Evolutionary conservation across 345 rosid genomes (phyloP).

Genomic region (Cardamine chenopodiifolia): DNA sequence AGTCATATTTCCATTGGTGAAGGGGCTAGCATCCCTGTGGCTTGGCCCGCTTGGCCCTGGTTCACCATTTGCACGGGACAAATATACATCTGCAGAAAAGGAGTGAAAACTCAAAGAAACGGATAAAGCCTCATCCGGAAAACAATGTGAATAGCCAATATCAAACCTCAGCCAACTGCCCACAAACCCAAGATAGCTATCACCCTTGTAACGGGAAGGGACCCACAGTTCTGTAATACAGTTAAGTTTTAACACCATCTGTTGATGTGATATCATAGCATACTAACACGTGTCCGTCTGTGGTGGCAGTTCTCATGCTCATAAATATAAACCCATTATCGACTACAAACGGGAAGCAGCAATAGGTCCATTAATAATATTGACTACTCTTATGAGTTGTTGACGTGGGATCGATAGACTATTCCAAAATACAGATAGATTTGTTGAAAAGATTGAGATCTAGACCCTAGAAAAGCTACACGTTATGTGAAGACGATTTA

Average conservation of each 20-base stretch:
- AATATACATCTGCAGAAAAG: conserved; percentile 65
- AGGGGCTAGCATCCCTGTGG: conserved; percentile 60
- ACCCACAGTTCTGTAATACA: conserved; percentile 4
- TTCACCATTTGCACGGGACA: conserved; percentile 57
- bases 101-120: conserved; percentile 7
- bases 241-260: conserved; percentile 18
- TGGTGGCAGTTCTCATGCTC: conserved; percentile 19
- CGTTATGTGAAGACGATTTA: conserved; percentile 16
- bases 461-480: conserved; percentile 12
- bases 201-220: conserved; percentile 26
- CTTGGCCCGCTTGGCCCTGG: conserved; percentile 53
- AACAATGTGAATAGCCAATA: conserved; percentile 5
- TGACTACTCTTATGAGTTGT: conserved; percentile 14
- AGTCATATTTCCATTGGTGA: conserved; percentile 58
- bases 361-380: not conserved
- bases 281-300: conserved; percentile 18
- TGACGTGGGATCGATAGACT: not conserved
- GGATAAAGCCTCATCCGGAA: not conserved
- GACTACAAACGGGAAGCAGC: not conserved
- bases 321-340: conserved; percentile 22
- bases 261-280: conserved; percentile 20
- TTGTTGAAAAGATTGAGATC: conserved; percentile 19
- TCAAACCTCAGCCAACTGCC: not conserved
- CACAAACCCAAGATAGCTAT: conserved; percentile 8
- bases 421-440: conserved; percentile 21